Conservation (phyloP, 1,284 basidiomycete species). For the Heterobasidion irregulare region DNA sequence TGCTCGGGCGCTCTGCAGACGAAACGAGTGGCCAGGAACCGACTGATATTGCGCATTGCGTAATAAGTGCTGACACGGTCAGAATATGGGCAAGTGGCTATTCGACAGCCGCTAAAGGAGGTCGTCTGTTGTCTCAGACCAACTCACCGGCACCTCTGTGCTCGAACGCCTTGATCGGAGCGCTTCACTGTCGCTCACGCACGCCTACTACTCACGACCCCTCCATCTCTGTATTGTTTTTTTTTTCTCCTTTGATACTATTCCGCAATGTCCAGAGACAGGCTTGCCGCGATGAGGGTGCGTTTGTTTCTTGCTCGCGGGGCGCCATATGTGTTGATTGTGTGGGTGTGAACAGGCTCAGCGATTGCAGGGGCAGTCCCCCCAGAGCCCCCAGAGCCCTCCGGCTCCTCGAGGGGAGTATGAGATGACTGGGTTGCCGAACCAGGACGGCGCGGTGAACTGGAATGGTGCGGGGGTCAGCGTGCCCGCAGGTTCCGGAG, state of each 20-base stretch:
- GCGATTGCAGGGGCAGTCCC: slow-evolving; percentile 15
- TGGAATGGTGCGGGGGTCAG: slow-evolving; percentile 17
- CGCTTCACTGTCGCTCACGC: slow-evolving; percentile 15
- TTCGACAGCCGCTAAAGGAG: too few species aligned
- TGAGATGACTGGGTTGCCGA: slow-evolving; percentile 22
- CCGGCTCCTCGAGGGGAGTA: slow-evolving; percentile 9
- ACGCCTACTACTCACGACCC: slow-evolving; percentile 17
- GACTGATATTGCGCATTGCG: too few species aligned
- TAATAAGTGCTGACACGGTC: too few species aligned
- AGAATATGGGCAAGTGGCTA: too few species aligned
- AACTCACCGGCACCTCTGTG: not conserved
- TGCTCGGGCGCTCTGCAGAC: too few species aligned
- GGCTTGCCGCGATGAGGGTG: slow-evolving; percentile 26
- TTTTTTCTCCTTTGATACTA: not conserved
- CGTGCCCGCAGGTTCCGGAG: slow-evolving; percentile 9
- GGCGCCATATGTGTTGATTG: not conserved
- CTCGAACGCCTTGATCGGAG: not conserved
- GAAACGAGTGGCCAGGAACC: too few species aligned
- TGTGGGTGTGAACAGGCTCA: slow-evolving; percentile 22
- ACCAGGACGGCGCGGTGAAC: slow-evolving; percentile 13
- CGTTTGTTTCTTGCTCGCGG: slow-evolving; percentile 5
- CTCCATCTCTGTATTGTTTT: slow-evolving; percentile 6
- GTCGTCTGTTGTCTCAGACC: slow-evolving; percentile 27
- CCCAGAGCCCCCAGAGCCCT: not conserved
- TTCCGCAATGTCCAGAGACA: slow-evolving; percentile 7